Percentiles rank a stretch among this genome's conserved stretches.
Evolutionary conservation across 2,329 filamentous ascomycete genomes (phyloP).

Genomic region (Stemphylium lycopersici): DNA sequence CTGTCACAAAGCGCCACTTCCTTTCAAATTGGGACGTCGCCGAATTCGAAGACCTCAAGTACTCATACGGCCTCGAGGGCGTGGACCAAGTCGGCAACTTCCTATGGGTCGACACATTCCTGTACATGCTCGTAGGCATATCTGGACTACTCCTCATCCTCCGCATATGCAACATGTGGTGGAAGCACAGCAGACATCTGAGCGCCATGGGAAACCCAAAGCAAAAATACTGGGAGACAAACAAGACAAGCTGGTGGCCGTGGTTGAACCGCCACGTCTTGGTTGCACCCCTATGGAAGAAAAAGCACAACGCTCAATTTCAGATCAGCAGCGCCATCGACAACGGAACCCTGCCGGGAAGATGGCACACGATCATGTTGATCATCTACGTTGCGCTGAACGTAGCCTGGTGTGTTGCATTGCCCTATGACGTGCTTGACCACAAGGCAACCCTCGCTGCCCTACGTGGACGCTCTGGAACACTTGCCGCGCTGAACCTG

Average conservation of each 20-base stretch:
- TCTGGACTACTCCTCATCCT: conserved; percentile 49
- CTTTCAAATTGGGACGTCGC: conserved; percentile 40
- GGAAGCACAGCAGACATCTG: conserved; percentile 54
- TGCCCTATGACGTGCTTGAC: conserved; percentile 62
- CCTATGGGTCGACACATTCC: conserved; percentile 53
- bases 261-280: conserved; percentile 68
- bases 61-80: conserved; percentile 54
- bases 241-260: conserved; percentile 57
- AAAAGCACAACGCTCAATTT: conserved; percentile 78
- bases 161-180: conserved; percentile 51
- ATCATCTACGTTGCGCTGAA: conserved; percentile 73
- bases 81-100: conserved; percentile 57
- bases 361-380: conserved; percentile 75
- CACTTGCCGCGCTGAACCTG: conserved; percentile 86
- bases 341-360: conserved; percentile 78
- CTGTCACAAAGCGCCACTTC: conserved; percentile 31
- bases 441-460: conserved; percentile 72
- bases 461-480: conserved; percentile 83
- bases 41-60: conserved; percentile 42
- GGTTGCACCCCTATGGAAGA: conserved; percentile 73
- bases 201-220: conserved; percentile 51
- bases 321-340: conserved; percentile 71
- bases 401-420: conserved; percentile 74
- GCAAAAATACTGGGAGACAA: conserved; percentile 55
- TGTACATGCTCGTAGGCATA: conserved; percentile 46